Evolutionary conservation across 306 rosid species (phyloP), one percentile per base, ranked within the genome.

Genomic region (Dalbergia cultrata): DNA sequence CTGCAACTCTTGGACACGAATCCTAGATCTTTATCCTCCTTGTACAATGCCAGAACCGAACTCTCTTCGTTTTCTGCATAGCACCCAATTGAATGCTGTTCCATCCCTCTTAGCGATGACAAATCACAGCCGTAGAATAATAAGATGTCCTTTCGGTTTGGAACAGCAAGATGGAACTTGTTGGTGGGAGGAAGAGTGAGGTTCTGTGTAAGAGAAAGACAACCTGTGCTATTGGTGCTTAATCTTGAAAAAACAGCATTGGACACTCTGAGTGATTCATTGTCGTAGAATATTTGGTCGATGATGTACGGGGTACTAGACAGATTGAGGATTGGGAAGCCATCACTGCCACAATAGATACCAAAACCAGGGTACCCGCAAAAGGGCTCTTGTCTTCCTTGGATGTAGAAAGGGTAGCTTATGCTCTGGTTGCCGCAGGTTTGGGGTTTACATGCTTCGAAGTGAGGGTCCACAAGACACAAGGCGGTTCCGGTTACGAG

Each of bases 321-420:
- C 39, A 92, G 37, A 4, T 67, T 83, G 54, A 92, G 80, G 54
- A 79, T 21, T 33, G 92, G 87, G 66, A 56, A 39, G 57, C 59
- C 87, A 22, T 69, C 22, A 1, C 2, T 35, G 22, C 26, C 13
- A 76, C 97, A 92, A 18, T 79, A 26, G 64, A 92, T 16, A 0
- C 13, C 49, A 18, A 92, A 92, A 71, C 93, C 89, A 2, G 91
- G 92, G 75, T 49, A 88, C 0, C 97, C 97, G 17, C 95, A 88
- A 18, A 45, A 86, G 16, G 79, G 0, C 19, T 60, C 0, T 70
- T 90, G 90, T 34, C 0, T 8, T 16, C 75, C 80, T 9, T 13
- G 0, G 11, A 87, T 85, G 84, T 67, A 85, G 49, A 90, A 92
- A 0, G 95, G 95, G 81, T 80, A 92, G 16, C 21, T 82, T 44